phyloP scores from a whole-genome alignment of 2,329 filamentous ascomycete genomes.

The Cercospora canescens region DNA sequence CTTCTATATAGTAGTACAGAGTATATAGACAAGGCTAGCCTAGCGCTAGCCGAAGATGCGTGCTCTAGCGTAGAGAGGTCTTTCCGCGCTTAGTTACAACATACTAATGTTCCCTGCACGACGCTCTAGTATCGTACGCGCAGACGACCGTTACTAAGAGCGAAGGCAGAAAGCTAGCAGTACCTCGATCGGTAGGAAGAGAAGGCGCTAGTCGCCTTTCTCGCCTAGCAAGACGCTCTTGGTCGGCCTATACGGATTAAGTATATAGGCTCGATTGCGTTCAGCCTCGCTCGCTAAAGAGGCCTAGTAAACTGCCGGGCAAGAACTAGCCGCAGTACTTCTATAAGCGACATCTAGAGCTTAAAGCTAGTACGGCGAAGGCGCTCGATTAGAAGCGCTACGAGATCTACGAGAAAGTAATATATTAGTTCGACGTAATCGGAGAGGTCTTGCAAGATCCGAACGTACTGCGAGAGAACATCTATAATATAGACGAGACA shows the following conservation, averaged over 20 bases:
- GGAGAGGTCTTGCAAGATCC: slow-evolving; percentile 29
- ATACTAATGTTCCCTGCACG: slow-evolving; percentile 17
- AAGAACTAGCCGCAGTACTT: slow-evolving; percentile 26
- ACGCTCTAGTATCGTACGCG: slow-evolving; percentile 24
- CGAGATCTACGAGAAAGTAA: slow-evolving; percentile 36
- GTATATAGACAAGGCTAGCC: slow-evolving; percentile 3
- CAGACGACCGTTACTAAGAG: slow-evolving; percentile 19
- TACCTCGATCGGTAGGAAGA: slow-evolving; percentile 21
- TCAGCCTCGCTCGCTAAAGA: slow-evolving; percentile 13
- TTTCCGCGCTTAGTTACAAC: slow-evolving; percentile 2
- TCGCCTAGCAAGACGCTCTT: slow-evolving; percentile 16
- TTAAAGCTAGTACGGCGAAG: slow-evolving; percentile 29
- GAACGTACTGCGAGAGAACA: slow-evolving; percentile 31
- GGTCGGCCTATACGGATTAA: slow-evolving; percentile 20
- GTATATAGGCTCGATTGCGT: slow-evolving; percentile 18
- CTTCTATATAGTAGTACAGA: neutral
- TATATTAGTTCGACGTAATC: slow-evolving; percentile 37
- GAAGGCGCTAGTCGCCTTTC: slow-evolving; percentile 17
- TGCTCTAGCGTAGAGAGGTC: slow-evolving; percentile 4
- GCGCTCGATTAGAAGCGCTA: slow-evolving; percentile 33
- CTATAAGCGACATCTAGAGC: slow-evolving; percentile 29
- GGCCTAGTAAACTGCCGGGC: slow-evolving; percentile 15
- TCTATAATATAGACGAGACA: slow-evolving; percentile 42
- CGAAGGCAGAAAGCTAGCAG: slow-evolving; percentile 19
- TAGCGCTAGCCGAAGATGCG: slow-evolving; percentile 1